These are phyloP conservation scores for Cordyceps pruinosa DNA, from an alignment of 2,329 filamentous ascomycete species.

Conservation along the genomic window DNA sequence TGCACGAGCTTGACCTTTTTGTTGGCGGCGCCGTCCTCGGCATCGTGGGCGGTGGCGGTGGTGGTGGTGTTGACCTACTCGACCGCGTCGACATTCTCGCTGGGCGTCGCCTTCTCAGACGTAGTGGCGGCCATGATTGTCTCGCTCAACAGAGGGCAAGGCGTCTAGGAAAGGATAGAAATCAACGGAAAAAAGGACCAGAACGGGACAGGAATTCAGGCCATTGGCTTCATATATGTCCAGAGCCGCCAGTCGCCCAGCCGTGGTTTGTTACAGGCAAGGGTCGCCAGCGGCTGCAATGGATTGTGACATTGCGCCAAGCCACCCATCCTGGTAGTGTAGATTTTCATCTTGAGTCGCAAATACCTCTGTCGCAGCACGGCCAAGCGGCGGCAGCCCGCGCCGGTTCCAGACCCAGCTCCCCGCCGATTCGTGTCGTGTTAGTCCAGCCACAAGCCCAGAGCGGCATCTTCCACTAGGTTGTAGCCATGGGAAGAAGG, in stretches of 20 bases:
- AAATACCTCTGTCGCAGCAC: too few relatives aligned
- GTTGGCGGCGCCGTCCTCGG: not conserved
- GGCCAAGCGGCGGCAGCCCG: not conserved
- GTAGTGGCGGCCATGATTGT: not conserved
- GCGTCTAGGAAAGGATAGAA: not conserved
- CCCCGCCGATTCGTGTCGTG: not conserved
- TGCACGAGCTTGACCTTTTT: slow-evolving; percentile 3
- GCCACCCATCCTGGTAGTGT: not conserved
- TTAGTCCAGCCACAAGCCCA: not conserved
- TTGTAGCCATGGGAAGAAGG: too few relatives aligned
- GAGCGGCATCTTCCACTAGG: not conserved
- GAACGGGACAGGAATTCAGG: not conserved
- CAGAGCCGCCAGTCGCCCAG: not conserved
- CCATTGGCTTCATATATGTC: not conserved
- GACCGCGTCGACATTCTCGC: not conserved
- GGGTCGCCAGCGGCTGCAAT: not conserved
- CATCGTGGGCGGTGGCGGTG: not conserved
- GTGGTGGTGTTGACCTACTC: too few relatives aligned
- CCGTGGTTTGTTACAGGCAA: not conserved
- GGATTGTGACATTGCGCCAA: not conserved
- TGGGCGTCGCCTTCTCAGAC: not conserved
- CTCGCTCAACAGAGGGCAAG: not conserved
- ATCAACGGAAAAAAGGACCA: not conserved
- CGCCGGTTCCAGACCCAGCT: not conserved
- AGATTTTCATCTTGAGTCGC: not conserved